Percentiles rank a stretch among this genome's conserved stretches.
Evolutionary conservation across 495 filamentous ascomycete species (phyloP).

Genomic region (Pseudomonodictys pantanalensis): DNA sequence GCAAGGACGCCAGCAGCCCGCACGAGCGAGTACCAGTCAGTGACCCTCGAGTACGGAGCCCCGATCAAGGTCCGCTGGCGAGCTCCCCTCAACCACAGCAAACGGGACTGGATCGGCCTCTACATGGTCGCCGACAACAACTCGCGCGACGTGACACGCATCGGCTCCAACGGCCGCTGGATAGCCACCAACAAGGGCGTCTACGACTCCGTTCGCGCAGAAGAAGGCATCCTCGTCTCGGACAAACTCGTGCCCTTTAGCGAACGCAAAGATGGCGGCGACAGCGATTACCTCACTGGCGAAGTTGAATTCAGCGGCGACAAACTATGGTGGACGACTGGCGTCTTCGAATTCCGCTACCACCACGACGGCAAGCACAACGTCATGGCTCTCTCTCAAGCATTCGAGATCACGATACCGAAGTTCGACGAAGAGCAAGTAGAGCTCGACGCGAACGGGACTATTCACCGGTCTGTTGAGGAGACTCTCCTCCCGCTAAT

Average conservation of each 20-base stretch:
- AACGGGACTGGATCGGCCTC: conserved; percentile 91
- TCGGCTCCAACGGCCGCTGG: conserved; percentile 89
- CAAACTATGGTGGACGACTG: conserved; percentile 95
- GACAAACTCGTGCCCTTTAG: conserved; percentile 53
- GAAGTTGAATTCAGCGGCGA: conserved; percentile 88
- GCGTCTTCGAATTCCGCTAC: conserved; percentile 93
- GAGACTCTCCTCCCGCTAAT: conserved; percentile 75
- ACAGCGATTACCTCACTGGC: conserved; percentile 57
- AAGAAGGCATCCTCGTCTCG: conserved; percentile 73
- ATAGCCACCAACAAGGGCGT: conserved; percentile 71
- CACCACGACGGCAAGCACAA: conserved; percentile 92
- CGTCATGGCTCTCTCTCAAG: conserved; percentile 92
- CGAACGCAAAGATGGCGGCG: conserved; percentile 50
- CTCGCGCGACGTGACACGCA: conserved; percentile 74
- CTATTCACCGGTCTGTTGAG: conserved; percentile 62
- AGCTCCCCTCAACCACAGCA: conserved; percentile 85
- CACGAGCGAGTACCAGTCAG: conserved; percentile 62
- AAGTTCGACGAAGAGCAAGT: conserved; percentile 69
- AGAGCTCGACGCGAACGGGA: conserved; percentile 50
- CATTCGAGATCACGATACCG: conserved; percentile 83
- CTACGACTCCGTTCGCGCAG: conserved; percentile 72
- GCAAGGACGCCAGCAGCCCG: conserved; percentile 51
- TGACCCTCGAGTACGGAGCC: conserved; percentile 83
- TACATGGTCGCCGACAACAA: conserved; percentile 93
- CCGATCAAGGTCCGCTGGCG: conserved; percentile 91